A percentile compares a stretch with the other conserved stretches of the same genome.
Conservation (phyloP, 225 moss, liverwort and hornwort genomes). For the Polytrichum commune region DNA sequence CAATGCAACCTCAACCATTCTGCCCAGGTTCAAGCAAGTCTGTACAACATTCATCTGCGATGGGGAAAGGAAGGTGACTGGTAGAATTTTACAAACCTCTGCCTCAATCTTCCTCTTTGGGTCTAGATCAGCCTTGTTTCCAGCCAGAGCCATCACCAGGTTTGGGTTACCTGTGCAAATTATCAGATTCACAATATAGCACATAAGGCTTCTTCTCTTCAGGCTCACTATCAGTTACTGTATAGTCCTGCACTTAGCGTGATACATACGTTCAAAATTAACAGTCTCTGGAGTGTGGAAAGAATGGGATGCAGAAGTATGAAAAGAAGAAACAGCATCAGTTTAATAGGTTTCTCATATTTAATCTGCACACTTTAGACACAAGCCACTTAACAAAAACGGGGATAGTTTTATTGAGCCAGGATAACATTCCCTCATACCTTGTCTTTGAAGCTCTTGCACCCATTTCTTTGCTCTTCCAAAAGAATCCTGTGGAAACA, state of each 20-base stretch:
- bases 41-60: background rate
- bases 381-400: background rate
- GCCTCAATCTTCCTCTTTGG: slow-evolving; percentile 72
- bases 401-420: background rate
- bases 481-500: slow-evolving; percentile 75
- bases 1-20: background rate
- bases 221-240: too few relatives aligned
- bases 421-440: slow-evolving; percentile 20
- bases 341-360: too few relatives aligned
- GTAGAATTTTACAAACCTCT: slow-evolving; percentile 46
- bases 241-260: too few relatives aligned
- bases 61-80: background rate
- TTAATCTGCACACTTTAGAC: background rate
- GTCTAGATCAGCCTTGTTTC: slow-evolving; percentile 90
- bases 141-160: slow-evolving; percentile 92
- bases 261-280: too few relatives aligned
- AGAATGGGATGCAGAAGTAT: too few relatives aligned
- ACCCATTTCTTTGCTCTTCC: slow-evolving; percentile 95
- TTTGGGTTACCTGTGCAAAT: slow-evolving; percentile 69
- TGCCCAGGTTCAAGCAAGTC: too few relatives aligned
- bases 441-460: slow-evolving; percentile 94
- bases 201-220: too few relatives aligned
- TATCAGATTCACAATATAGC: background rate
- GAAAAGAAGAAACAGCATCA: too few relatives aligned
- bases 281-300: too few relatives aligned